Evolutionary conservation across 2,329 filamentous ascomycete genomes (phyloP).

Genomic region (Aspergillus sp.): DNA sequence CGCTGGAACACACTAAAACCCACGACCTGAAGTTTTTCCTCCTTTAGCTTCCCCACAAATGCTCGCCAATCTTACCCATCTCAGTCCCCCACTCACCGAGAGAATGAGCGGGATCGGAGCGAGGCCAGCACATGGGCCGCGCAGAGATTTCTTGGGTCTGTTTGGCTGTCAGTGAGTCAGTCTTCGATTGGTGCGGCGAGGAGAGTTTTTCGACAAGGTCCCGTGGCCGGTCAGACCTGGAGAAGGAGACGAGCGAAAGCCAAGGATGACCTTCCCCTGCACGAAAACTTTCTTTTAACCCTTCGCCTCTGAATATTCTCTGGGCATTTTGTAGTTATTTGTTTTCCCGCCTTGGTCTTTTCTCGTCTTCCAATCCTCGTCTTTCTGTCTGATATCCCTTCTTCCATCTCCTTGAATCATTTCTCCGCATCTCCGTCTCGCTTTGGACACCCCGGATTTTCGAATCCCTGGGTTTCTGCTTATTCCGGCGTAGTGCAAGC

Average conservation of each 20-base stretch:
- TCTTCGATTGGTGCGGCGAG: neutral
- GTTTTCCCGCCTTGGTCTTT: neutral
- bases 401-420: neutral
- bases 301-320: neutral
- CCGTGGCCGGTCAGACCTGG: neutral
- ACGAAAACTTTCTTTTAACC: neutral
- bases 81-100: neutral
- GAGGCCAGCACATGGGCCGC: neutral
- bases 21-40: neutral
- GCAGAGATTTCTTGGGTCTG: constrained; percentile 7
- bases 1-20: neutral
- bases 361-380: neutral
- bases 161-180: neutral
- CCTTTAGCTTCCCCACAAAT: constrained; percentile 7
- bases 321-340: neutral
- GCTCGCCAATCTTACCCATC: constrained; percentile 4
- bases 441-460: constrained; percentile 9
- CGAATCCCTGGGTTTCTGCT: neutral
- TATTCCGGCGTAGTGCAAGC: neutral
- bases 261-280: neutral
- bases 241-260: neutral
- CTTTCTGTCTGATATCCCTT: neutral
- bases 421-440: constrained; percentile 11
- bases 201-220: neutral
- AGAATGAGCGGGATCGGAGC: constrained; percentile 11